Evolutionary conservation across 129 eudicot species (phyloP).

Genomic region (Arctium minus): DNA sequence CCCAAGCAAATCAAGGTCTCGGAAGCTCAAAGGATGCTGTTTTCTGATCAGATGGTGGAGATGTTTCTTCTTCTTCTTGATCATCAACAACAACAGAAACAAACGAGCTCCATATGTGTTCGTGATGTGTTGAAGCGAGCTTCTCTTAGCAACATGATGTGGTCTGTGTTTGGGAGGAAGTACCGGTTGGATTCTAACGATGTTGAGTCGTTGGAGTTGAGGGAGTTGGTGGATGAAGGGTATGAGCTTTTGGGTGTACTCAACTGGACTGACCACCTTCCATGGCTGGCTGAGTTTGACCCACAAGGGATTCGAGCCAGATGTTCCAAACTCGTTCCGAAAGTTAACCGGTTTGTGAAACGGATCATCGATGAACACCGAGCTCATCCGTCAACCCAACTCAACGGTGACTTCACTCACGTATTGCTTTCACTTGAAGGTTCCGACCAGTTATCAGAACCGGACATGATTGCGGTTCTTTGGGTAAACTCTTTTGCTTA

Average conservation of each 20-base stretch:
- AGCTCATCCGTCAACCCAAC: constrained; percentile 9
- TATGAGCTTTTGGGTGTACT: constrained; percentile 68
- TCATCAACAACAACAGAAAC: neutral
- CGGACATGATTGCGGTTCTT: constrained; percentile 90
- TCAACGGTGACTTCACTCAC: constrained; percentile 56
- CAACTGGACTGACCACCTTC: constrained; percentile 88
- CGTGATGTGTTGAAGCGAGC: constrained; percentile 72
- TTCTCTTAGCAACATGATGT: constrained; percentile 84
- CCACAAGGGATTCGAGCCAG: constrained; percentile 60
- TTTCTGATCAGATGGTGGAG: constrained; percentile 46
- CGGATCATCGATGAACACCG: constrained; percentile 61
- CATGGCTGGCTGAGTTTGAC: constrained; percentile 68
- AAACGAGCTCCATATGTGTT: constrained; percentile 20
- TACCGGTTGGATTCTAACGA: constrained; percentile 29
- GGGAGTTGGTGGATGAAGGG: constrained; percentile 72
- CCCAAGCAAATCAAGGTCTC: constrained; percentile 67
- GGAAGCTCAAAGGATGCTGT: constrained; percentile 44
- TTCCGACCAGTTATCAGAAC: constrained; percentile 60
- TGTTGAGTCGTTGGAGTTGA: constrained; percentile 47
- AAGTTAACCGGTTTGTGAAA: constrained; percentile 67
- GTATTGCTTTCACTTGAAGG: constrained; percentile 76
- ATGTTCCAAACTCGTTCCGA: constrained; percentile 68
- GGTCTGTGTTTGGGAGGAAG: constrained; percentile 71
- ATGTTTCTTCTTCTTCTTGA: neutral
- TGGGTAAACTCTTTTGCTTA: constrained; percentile 48